Conservation (phyloP, 345 rosid species). For the Gossypium australe region DNA sequence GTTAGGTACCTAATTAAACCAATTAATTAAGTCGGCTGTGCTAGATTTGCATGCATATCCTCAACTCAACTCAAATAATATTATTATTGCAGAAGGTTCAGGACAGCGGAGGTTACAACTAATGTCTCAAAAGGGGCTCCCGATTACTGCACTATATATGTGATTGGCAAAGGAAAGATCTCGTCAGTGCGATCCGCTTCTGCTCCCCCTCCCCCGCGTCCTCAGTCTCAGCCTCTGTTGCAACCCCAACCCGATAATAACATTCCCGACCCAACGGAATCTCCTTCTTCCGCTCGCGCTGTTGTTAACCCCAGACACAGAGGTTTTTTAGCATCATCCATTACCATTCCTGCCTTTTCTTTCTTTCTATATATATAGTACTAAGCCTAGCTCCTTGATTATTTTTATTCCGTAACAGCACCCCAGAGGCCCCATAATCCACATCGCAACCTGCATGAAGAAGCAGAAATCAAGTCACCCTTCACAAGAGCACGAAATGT, state of each 20-base stretch:
- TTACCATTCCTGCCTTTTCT: background rate
- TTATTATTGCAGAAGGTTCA: conserved; percentile 46
- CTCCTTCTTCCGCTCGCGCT: background rate
- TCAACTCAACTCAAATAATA: too few species aligned
- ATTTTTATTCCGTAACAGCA: conserved; percentile 6
- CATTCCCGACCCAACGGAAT: conserved; percentile 5
- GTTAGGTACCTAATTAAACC: conserved; percentile 37
- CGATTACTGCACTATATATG: conserved; percentile 65
- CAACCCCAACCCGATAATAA: conserved; percentile 11
- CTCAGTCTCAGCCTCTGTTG: background rate
- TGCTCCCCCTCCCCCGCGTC: conserved; percentile 27
- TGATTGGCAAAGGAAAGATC: conserved; percentile 61
- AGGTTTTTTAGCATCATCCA: conserved; percentile 22
- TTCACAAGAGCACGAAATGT: conserved; percentile 33
- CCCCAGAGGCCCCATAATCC: conserved; percentile 21
- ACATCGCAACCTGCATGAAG: conserved; percentile 23
- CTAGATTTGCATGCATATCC: too few species aligned
- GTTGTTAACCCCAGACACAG: conserved; percentile 16
- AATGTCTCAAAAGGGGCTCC: conserved; percentile 57
- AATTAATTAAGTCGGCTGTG: too few species aligned
- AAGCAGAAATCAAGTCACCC: conserved; percentile 54
- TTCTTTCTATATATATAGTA: background rate
- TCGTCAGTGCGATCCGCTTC: conserved; percentile 55
- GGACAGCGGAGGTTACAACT: conserved; percentile 48
- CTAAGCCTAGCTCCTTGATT: too few species aligned